Evolutionary conservation across 2,329 filamentous ascomycete species (phyloP).

Genomic region (Fusarium duplospermum): DNA sequence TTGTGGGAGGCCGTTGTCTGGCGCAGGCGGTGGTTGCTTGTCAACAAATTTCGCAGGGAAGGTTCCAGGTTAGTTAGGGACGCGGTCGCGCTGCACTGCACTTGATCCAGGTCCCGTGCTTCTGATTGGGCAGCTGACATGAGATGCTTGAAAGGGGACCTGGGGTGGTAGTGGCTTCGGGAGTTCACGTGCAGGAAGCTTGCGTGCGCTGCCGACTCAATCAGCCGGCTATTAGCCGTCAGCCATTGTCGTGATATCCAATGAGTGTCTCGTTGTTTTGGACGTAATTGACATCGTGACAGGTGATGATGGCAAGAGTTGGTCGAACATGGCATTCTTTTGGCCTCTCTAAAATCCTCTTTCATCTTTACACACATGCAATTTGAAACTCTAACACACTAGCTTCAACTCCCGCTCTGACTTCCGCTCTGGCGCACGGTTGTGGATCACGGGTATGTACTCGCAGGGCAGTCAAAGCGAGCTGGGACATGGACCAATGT

Average conservation of each 20-base stretch:
- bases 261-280: not conserved
- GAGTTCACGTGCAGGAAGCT: slow-evolving; percentile 42
- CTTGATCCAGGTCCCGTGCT: slow-evolving; percentile 38
- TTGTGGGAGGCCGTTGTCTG: slow-evolving; percentile 25
- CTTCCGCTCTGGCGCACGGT: slow-evolving; percentile 3
- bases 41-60: slow-evolving; percentile 44
- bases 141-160: slow-evolving; percentile 40
- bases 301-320: not conserved
- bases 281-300: not conserved
- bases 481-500: not conserved
- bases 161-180: slow-evolving; percentile 26
- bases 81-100: slow-evolving; percentile 35
- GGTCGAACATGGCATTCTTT: not conserved
- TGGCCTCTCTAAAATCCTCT: not conserved
- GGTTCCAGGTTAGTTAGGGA: slow-evolving; percentile 26
- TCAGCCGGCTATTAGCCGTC: slow-evolving; percentile 41
- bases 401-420: not conserved
- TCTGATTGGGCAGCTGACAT: slow-evolving; percentile 44
- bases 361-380: not conserved
- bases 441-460: slow-evolving; percentile 21
- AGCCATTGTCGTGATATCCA: slow-evolving; percentile 4
- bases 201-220: slow-evolving; percentile 19
- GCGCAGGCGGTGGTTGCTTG: slow-evolving; percentile 41
- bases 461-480: not conserved
- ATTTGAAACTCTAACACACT: not conserved